phyloP scores from a whole-genome alignment of 805 yeast species.

The Groenewaldozyma salmanticensis region DNA sequence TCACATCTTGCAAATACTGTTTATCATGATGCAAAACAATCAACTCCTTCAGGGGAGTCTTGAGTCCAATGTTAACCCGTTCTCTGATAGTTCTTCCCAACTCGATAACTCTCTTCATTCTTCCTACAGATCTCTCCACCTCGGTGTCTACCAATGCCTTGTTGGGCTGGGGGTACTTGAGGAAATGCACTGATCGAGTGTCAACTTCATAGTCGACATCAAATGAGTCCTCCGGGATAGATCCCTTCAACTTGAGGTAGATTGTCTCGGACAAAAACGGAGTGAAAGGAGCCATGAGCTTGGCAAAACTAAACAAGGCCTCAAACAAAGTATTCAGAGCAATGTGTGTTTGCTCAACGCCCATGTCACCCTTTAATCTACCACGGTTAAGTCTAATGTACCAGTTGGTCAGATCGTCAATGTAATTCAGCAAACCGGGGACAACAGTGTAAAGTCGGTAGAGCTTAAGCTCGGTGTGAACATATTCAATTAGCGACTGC shows the following conservation, averaged over 20 bases:
- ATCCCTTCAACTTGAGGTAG: slow-evolving; percentile 62
- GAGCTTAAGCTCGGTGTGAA: slow-evolving; percentile 81
- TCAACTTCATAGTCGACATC: slow-evolving; percentile 39
- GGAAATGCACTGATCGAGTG: slow-evolving; percentile 82
- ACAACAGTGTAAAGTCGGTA: slow-evolving; percentile 94
- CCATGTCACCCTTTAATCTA: slow-evolving; percentile 93
- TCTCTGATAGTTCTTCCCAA: slow-evolving; percentile 95
- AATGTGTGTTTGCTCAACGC: slow-evolving; percentile 69
- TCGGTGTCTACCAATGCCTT: slow-evolving; percentile 73
- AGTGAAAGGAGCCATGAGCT: slow-evolving; percentile 99
- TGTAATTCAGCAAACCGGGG: slow-evolving; percentile 77
- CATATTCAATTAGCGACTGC: slow-evolving; percentile 78
- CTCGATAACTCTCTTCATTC: slow-evolving; percentile 97
- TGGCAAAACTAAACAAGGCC: slow-evolving; percentile 74
- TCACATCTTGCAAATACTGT: slow-evolving; percentile 65
- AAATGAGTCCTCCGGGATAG: slow-evolving; percentile 30
- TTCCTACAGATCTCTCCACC: slow-evolving; percentile 68
- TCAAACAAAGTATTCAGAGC: slow-evolving; percentile 89
- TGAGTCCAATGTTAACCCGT: slow-evolving; percentile 84
- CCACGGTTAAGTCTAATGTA: slow-evolving; percentile 96
- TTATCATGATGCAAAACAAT: slow-evolving; percentile 77
- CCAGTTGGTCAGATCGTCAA: slow-evolving; percentile 97
- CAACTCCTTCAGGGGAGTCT: slow-evolving; percentile 85
- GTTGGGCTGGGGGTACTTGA: slow-evolving; percentile 79
- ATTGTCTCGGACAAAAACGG: slow-evolving; percentile 91